Evolutionary conservation across 345 rosid species (phyloP).

Genomic region (Eucalyptus tenuipes): DNA sequence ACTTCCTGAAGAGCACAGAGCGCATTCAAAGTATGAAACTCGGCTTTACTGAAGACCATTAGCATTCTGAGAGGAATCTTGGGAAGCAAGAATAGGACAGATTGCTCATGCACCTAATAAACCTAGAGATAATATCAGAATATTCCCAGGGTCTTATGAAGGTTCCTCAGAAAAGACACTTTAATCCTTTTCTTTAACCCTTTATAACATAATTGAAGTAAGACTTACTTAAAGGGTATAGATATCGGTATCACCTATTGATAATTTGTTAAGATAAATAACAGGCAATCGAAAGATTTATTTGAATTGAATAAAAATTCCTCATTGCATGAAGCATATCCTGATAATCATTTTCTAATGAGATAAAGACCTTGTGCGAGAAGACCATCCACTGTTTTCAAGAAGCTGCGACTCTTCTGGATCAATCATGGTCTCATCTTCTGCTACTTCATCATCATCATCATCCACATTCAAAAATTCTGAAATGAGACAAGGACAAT

Average conservation of each 20-base stretch:
- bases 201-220: neutral
- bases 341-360: neutral
- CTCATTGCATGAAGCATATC: neutral
- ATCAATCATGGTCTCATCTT: slow-evolving; percentile 34
- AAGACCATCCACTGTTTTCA: slow-evolving; percentile 97
- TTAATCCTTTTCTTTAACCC: neutral
- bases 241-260: neutral
- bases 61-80: neutral
- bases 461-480: slow-evolving; percentile 89
- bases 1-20: neutral
- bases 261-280: neutral
- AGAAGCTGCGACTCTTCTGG: slow-evolving; percentile 52
- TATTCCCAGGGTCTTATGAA: neutral
- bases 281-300: neutral
- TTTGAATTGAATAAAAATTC: neutral
- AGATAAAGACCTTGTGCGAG: slow-evolving; percentile 76
- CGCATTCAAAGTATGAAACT: neutral
- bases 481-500: slow-evolving; percentile 3
- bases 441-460: slow-evolving; percentile 70
- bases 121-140: neutral
- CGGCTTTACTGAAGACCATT: neutral
- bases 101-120: neutral
- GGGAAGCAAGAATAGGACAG: neutral
- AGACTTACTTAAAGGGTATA: neutral
- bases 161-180: neutral